Evolutionary conservation across 352 stramenopile genomes (phyloP).

Genomic region (Phytophthora sp.): DNA sequence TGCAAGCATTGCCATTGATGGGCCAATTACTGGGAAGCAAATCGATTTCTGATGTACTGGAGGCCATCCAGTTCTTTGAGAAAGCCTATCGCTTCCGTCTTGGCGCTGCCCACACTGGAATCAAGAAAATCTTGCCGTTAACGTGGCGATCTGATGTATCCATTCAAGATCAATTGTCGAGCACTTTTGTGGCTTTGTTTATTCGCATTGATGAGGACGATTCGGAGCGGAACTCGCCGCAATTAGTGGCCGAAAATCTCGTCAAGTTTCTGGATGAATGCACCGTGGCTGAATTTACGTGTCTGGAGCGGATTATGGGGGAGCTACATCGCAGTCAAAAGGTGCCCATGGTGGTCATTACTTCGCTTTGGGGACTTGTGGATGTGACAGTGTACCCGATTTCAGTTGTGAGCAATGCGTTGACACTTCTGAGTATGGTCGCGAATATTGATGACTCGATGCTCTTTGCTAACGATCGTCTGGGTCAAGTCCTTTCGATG

Average conservation of each 20-base stretch:
- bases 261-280: slow-evolving; percentile 81
- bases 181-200: slow-evolving; percentile 79
- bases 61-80: slow-evolving; percentile 95
- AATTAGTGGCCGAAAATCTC: slow-evolving; percentile 68
- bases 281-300: slow-evolving; percentile 78
- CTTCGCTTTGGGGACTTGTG: slow-evolving; percentile 73
- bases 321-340: slow-evolving; percentile 66
- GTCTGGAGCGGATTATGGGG: slow-evolving; percentile 74
- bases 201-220: slow-evolving; percentile 58
- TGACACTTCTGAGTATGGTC: slow-evolving; percentile 74
- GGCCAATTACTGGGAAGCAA: slow-evolving; percentile 90
- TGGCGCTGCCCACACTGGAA: slow-evolving; percentile 87
- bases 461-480: slow-evolving; percentile 65
- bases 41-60: slow-evolving; percentile 92
- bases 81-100: slow-evolving; percentile 91
- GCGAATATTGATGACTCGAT: slow-evolving; percentile 67
- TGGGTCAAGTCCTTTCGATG: slow-evolving; percentile 59
- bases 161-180: slow-evolving; percentile 92
- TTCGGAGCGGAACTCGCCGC: slow-evolving; percentile 44
- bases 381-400: slow-evolving; percentile 62
- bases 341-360: slow-evolving; percentile 68
- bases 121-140: slow-evolving; percentile 91
- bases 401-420: slow-evolving; percentile 66
- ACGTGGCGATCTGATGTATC: slow-evolving; percentile 91
- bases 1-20: slow-evolving; percentile 75